phyloP scores from a whole-genome alignment of 192 early-diverging fungal species.

The Coemansia sp. region DNA sequence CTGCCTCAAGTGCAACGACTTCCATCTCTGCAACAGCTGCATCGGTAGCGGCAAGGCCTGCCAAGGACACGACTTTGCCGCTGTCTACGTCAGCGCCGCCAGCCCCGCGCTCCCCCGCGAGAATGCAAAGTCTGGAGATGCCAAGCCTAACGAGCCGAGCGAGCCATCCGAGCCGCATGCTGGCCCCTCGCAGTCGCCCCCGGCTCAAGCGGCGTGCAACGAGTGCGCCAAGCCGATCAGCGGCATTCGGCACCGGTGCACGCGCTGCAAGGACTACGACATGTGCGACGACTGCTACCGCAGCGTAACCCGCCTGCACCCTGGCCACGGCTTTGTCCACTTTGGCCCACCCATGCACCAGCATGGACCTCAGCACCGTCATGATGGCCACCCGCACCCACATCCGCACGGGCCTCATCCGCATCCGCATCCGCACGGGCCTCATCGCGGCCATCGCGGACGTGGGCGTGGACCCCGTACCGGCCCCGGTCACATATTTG shows the following conservation, averaged over 20 bases:
- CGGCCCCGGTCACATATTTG: not conserved
- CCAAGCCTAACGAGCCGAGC: not conserved
- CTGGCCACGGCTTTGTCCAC: slow-evolving; percentile 46
- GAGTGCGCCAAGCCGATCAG: slow-evolving; percentile 54
- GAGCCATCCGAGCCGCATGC: not conserved
- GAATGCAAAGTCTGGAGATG: not conserved
- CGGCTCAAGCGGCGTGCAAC: slow-evolving; percentile 48
- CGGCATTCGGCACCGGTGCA: slow-evolving; percentile 63
- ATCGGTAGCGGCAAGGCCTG: slow-evolving; percentile 37
- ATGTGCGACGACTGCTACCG: slow-evolving; percentile 58
- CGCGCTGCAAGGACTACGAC: slow-evolving; percentile 49
- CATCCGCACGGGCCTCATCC: slow-evolving; percentile 4
- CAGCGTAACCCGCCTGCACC: slow-evolving; percentile 24
- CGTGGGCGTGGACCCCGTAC: not conserved
- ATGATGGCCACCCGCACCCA: slow-evolving; percentile 8
- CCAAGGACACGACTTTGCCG: slow-evolving; percentile 52
- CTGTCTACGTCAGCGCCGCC: slow-evolving; percentile 5
- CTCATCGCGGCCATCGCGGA: not conserved
- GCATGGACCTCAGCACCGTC: slow-evolving; percentile 5
- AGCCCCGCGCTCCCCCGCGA: slow-evolving; percentile 1
- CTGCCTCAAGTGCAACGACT: slow-evolving; percentile 40
- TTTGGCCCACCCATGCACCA: slow-evolving; percentile 20
- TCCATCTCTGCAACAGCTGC: slow-evolving; percentile 33
- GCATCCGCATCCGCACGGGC: not conserved
- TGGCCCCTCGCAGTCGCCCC: not conserved